Base-by-base conservation (phyloP, 1,284 basidiomycete genomes). In the Trametes versicolor region DNA sequence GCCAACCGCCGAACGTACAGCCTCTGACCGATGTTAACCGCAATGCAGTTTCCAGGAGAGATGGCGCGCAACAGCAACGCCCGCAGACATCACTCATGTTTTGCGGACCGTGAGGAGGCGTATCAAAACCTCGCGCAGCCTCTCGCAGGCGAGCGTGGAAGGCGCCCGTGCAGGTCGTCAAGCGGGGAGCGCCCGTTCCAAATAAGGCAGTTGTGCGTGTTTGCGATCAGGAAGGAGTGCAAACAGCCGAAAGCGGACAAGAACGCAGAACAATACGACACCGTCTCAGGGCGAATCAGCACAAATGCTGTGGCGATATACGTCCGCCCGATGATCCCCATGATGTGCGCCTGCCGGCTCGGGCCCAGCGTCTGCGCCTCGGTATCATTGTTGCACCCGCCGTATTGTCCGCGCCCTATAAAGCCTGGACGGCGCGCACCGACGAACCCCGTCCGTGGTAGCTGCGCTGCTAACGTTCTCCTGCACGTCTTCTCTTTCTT, bases 391-490 rank as follows among this genome's bases (percentile, higher is more conserved):
- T 62, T 37, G 41, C 54, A 51, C 17, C 25, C 45, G 47, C 21
- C 48, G 63, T 64, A 69, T 69, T 69, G 67, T 68, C 21, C 53
- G n/a, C 51, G 29, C 43, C 29, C 19, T 69, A 66, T 68, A 69
- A 66, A 69, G 27, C 21, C 45, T 27, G 19, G 9, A 36, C 19
- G 25, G 43, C 10, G 15, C 39, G 36, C 57, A 25, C 39, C 39
- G 12, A n/a, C 29, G 25, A 47, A 52, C 60, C 64, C 51, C 60
- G 48, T 47, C 60, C 56, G 61, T 66, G 60, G 67, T 60, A 47
- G 67, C 67, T 54, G 67, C 48, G 67, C 67, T 51, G 54, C 45
- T 51, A 64, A 65, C 64, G 58, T 48, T 32, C 54, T 60, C 52
- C 52, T 52, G 41, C 52, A 57, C 63, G 63, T 57, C 41, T 57